Percentiles rank a stretch among this genome's conserved stretches.
Evolutionary conservation across 192 early-diverging fungal species (phyloP).

Genomic region (Gaertneriomyces semiglobifer): DNA sequence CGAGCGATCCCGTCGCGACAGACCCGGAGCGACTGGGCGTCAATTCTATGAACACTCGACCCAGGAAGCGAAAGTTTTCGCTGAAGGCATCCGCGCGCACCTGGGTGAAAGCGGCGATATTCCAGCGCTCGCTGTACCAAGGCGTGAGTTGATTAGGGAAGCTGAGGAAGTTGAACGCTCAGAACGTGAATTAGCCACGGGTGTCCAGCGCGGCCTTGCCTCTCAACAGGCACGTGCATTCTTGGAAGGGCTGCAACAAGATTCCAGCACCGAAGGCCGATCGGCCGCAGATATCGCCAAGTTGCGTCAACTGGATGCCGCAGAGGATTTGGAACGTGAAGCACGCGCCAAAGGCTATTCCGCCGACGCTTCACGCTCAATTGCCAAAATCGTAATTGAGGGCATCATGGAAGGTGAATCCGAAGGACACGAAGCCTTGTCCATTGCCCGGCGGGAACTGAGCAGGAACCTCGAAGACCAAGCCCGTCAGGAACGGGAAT

Average conservation of each 20-base stretch:
- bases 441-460: constrained; percentile 9
- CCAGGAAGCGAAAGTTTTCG: constrained; percentile 16
- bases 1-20: constrained; percentile 13
- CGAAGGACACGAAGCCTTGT: not conserved
- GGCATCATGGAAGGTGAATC: not conserved
- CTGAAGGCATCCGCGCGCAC: constrained; percentile 20
- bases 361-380: not conserved
- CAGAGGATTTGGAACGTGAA: constrained; percentile 12
- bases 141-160: constrained; percentile 17
- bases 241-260: constrained; percentile 5
- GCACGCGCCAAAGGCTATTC: not conserved
- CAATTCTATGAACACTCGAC: constrained; percentile 8
- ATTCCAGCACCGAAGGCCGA: not conserved
- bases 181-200: constrained; percentile 6
- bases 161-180: constrained; percentile 17
- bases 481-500: constrained; percentile 10
- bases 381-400: constrained; percentile 1
- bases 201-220: constrained; percentile 5
- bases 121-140: constrained; percentile 12
- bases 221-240: constrained; percentile 13
- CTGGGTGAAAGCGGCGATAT: constrained; percentile 13
- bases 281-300: constrained; percentile 14
- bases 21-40: constrained; percentile 20
- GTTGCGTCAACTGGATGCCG: not conserved
- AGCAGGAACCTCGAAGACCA: constrained; percentile 5